Evolutionary conservation across 2,329 filamentous ascomycete genomes (phyloP), one percentile per base, ranked within the genome.

Genomic region (Stagonosporopsis vannaccii): DNA sequence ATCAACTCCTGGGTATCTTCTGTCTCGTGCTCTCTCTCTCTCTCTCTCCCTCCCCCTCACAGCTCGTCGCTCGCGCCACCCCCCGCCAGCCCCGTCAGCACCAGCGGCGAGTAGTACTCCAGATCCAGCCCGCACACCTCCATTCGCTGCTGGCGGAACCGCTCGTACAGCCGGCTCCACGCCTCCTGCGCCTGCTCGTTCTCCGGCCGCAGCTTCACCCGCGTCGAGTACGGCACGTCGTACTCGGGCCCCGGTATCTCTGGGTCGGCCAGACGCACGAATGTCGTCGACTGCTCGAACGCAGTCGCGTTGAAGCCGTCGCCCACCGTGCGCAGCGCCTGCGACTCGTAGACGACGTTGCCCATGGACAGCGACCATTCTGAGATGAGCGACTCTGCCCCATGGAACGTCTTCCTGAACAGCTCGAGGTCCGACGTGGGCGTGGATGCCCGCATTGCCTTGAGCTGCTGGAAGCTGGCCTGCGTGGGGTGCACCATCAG

Each of bases 111-210:
- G 72, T 78, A 81, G 20, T 64, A 67, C 69, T 83, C 80, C 61
- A 84, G 68, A 61, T 83, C 81, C 57, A 84, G 69, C 45, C 81
- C 81, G 66, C 82, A 84, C 45, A 83, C 77, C 53, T 83, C 80
- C 77, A 81, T 81, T 51, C 82, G 74, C 62, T 75, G 75, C 60
- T 81, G 77, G 42, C 80, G 78, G 65, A 81, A 84, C 30, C 72
- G 67, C 33, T 80, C 79, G 60, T 84, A 84, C 54, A 83, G 65
- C 48, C 71, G 77, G 60, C 80, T 80, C 81, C 82, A 84, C 25
- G 77, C 74, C 67, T 77, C 78, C 54, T 80, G 74, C 8, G 80
- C 79, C 52, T 81, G 76, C 41, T 75, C 75, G 49, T 80, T 77
- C 59, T 71, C 66, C n/a, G 81, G 81, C 46, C 79, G 68, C 25